These are phyloP conservation scores for Fomitiporia mediterranea DNA, from an alignment of 1,284 basidiomycete species.

Conservation along the genomic window DNA sequence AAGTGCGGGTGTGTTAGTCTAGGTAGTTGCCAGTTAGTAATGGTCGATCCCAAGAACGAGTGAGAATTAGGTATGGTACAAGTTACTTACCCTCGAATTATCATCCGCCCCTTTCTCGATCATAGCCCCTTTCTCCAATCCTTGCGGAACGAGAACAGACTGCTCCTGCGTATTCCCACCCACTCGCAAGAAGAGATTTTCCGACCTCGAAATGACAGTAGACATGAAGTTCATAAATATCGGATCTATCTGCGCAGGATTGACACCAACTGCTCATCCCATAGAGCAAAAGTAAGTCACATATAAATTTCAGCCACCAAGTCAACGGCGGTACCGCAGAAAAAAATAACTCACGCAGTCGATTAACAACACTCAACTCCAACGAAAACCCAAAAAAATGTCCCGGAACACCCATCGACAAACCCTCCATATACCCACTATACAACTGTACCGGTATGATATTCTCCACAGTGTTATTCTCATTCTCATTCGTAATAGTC, in stretches of 20 bases:
- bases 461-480: too few relatives aligned
- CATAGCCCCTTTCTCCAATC: constrained; percentile 5
- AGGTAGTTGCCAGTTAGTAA: neutral
- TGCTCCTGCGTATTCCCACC: constrained; percentile 19
- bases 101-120: constrained; percentile 2
- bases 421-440: constrained; percentile 34
- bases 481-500: too few relatives aligned
- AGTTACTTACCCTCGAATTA: neutral
- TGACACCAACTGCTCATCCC: constrained; percentile 8
- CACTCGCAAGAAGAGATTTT: constrained; percentile 12
- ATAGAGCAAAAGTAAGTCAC: too few relatives aligned
- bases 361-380: constrained; percentile 38
- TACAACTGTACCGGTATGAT: constrained; percentile 37
- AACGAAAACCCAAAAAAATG: constrained; percentile 42
- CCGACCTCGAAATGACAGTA: constrained; percentile 7
- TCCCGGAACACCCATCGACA: constrained; percentile 43
- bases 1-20: constrained; percentile 15
- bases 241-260: constrained; percentile 2
- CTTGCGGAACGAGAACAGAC: constrained; percentile 10
- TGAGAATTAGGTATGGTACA: neutral
- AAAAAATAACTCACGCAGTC: constrained; percentile 25
- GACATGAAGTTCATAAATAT: constrained; percentile 17
- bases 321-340: neutral
- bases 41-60: too few relatives aligned
- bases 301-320: too few relatives aligned